These are phyloP conservation scores for Nicotiana knightiana DNA, from an alignment of 257 asterid genomes.

Conservation along the genomic window DNA sequence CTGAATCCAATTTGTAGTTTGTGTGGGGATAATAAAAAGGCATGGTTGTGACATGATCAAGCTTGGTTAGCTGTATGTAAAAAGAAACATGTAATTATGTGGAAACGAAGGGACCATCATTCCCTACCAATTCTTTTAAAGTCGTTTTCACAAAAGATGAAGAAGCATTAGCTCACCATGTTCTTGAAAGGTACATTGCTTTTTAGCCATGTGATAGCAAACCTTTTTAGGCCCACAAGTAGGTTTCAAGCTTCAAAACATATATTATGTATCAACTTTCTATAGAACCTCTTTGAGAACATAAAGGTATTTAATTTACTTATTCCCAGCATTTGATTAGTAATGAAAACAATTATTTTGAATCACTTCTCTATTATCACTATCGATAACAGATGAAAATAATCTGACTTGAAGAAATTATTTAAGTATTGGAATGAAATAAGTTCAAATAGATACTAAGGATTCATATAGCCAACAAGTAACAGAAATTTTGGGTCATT, in stretches of 20 bases:
- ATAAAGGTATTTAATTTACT: not conserved
- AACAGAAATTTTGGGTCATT: no score
- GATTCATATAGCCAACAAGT: no score
- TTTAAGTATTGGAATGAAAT: not conserved
- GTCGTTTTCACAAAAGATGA: slow-evolving; percentile 29
- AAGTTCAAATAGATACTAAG: not conserved
- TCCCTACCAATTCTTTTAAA: slow-evolving; percentile 24
- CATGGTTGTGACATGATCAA: slow-evolving; percentile 25
- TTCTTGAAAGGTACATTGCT: slow-evolving; percentile 35
- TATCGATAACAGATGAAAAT: not conserved
- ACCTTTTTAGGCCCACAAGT: slow-evolving; percentile 33
- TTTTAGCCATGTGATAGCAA: slow-evolving; percentile 31
- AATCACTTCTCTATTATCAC: not conserved
- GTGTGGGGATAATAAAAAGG: not conserved
- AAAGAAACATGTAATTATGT: slow-evolving; percentile 23
- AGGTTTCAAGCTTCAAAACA: slow-evolving; percentile 22
- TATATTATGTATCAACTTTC: not conserved
- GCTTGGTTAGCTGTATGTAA: slow-evolving; percentile 33
- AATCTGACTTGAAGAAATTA: not conserved
- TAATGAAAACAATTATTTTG: not conserved
- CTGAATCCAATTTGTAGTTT: slow-evolving; percentile 30
- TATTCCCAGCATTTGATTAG: not conserved
- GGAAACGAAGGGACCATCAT: slow-evolving; percentile 36
- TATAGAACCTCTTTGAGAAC: not conserved
- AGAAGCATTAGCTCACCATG: slow-evolving; percentile 29